These are phyloP conservation scores for Agrostemma githago DNA, from an alignment of 148 eudicot genomes.

Conservation along the genomic window DNA sequence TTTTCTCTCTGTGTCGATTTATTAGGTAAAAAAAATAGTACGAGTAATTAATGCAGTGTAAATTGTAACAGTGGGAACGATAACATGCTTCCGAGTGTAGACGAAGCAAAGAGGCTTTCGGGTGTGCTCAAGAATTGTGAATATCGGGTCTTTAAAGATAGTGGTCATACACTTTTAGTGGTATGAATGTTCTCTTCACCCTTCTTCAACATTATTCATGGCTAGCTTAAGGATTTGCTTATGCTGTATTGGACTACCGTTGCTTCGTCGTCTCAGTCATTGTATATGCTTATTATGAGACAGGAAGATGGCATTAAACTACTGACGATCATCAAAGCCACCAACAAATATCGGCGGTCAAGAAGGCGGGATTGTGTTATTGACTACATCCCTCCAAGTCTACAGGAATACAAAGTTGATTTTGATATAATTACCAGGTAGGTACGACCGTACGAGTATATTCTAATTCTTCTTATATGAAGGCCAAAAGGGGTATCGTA, in stretches of 20 bases:
- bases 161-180: constrained; percentile 89
- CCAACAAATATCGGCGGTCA: constrained; percentile 68
- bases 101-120: constrained; percentile 78
- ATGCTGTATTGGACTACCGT: neutral
- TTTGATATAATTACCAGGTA: constrained; percentile 42
- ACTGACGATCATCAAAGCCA: constrained; percentile 64
- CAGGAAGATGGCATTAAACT: constrained; percentile 95
- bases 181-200: constrained; percentile 36
- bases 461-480: too few species aligned
- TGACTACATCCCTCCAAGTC: constrained; percentile 77
- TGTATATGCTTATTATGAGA: constrained; percentile 18
- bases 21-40: too few species aligned
- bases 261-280: neutral
- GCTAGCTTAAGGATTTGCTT: too few species aligned
- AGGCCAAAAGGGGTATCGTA: too few species aligned
- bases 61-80: constrained; percentile 69
- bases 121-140: constrained; percentile 55
- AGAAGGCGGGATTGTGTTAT: constrained; percentile 46
- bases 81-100: constrained; percentile 79
- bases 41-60: neutral
- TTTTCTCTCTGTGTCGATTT: neutral
- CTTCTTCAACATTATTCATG: too few species aligned
- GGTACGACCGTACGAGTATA: neutral
- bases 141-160: constrained; percentile 62
- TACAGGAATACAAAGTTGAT: constrained; percentile 48